Evolutionary conservation across 768 basidiomycete genomes (phyloP), one percentile per base, ranked within the genome.

Genomic region (Pleurotus platypus): DNA sequence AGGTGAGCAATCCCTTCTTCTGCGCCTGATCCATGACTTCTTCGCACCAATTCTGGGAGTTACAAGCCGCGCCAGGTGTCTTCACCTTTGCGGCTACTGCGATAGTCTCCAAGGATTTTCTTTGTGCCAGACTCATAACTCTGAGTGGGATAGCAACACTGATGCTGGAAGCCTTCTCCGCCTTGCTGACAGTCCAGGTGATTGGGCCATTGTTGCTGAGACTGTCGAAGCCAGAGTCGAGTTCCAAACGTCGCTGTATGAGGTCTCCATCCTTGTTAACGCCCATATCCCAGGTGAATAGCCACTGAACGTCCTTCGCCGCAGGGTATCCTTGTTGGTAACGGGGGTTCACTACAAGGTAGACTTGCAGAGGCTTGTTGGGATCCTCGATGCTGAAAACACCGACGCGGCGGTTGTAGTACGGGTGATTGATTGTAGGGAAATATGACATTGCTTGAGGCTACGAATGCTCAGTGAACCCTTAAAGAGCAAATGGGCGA

Each of bases 301-400:
- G 15, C 42, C 42, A 43, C n/a, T 43, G 42, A 11, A 8, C 15
- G 13, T 43, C 13, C n/a, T 20, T 15, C 15, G 42, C 15, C 6
- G 42, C 18, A 9, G 42, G 42, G 13, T 43, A 43, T 5, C 42
- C n/a, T 20, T 43, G 42, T 43, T 43, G 42, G 5, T 20, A 20
- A n/a, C 15, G 42, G 2, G 42, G 42, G 42, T 20, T 43, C 42
- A 43, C 42, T 5, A 55, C 39, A 20, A 54, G n/a, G n/a, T 38
- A 11, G 13, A 53, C 7, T 30, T 20, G 11, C 47, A 37, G 20
- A 55, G 59, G 55, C 56, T 63, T 63, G 63, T 56, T 27, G 56
- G 42, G 48, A 51, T 22, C 13, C 30, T 30, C 30, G 30, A 30
- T 30, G 30, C 30, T 30, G 11, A 30, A 30, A 8, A 30, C 8